Base-by-base conservation (phyloP, 1,284 basidiomycete species). In the Peniophora sp. region DNA sequence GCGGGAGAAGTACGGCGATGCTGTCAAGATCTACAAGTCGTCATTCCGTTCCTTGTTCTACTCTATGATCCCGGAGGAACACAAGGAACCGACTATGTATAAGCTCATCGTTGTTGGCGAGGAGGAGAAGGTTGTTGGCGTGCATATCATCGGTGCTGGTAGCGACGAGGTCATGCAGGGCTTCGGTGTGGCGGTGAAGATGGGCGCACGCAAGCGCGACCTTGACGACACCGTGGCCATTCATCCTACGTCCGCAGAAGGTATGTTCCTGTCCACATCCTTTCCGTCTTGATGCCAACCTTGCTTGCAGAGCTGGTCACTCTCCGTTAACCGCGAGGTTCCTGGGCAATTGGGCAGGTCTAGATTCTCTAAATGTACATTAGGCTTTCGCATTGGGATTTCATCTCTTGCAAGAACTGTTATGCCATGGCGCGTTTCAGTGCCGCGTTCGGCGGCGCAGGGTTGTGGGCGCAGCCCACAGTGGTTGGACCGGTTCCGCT, bases 161-260 rank as follows among this genome's bases (percentile, higher is more conserved):
- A 88, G 83, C 55, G 96, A 98, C 64, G 95, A 98, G 70, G 81
- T 89, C 58, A 72, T 95, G 70, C 95, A 98, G 75, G 94, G 94
- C 55, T 96, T 98, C 64, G 91, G 75, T 1, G 92, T 97, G 17
- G 95, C 95, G 11, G 76, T 99, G 61, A 97, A 97, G 78, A 94
- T 97, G 93, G 89, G 92, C 50, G 89, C 89, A 17, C 76, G 79
- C 17, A 94, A 94, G 72, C 69, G 79, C 60, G 88, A 96, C 64
- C 73, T 96, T 53, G 91, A 94, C 61, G 80, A 88, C 61, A 92
- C 88, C 3, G 89, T 97, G 41, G 94, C 94, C 17, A 97, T 97
- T 59, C 94, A 93, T 66, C 90, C 90, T 46, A 90, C 88, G 10
- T 87, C 81, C 23, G 79, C 73, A 43, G 85, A 88, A 71, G 85